phyloP scores from a whole-genome alignment of 148 eudicot species.

The Persicaria maculosa region DNA sequence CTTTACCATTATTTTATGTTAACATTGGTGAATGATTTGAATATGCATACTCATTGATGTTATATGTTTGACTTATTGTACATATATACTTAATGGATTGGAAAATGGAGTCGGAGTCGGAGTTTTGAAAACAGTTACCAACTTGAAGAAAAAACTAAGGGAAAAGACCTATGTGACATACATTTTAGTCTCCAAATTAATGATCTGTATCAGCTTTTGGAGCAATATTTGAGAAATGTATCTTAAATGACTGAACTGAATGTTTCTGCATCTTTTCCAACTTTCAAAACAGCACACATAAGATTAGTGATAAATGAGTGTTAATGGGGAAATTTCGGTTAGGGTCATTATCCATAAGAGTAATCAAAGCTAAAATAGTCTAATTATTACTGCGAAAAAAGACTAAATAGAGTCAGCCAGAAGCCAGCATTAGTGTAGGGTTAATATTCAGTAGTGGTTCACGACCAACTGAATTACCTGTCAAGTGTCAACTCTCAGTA shows the following conservation, averaged over 20 bases:
- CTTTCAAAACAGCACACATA: background rate
- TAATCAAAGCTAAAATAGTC: background rate
- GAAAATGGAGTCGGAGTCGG: too few relatives aligned
- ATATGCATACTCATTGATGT: too few relatives aligned
- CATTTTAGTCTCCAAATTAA: background rate
- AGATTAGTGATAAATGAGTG: background rate
- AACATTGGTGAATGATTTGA: too few relatives aligned
- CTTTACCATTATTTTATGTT: too few relatives aligned
- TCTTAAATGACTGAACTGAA: background rate
- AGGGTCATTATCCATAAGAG: background rate
- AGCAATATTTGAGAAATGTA: background rate
- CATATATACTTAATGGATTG: too few relatives aligned
- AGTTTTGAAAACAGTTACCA: background rate
- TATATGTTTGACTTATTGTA: too few relatives aligned
- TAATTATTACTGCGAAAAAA: background rate
- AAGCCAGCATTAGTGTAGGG: background rate
- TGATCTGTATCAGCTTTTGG: background rate
- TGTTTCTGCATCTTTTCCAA: background rate
- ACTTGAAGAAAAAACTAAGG: constrained; percentile 1
- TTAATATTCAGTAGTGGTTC: background rate
- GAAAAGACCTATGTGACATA: background rate
- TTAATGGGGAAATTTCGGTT: background rate
- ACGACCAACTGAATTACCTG: background rate
- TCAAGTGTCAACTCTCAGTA: background rate
- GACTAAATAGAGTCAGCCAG: background rate